phyloP scores from a whole-genome alignment of 2,329 filamentous ascomycete species.

The Pezicula radicicola region DNA sequence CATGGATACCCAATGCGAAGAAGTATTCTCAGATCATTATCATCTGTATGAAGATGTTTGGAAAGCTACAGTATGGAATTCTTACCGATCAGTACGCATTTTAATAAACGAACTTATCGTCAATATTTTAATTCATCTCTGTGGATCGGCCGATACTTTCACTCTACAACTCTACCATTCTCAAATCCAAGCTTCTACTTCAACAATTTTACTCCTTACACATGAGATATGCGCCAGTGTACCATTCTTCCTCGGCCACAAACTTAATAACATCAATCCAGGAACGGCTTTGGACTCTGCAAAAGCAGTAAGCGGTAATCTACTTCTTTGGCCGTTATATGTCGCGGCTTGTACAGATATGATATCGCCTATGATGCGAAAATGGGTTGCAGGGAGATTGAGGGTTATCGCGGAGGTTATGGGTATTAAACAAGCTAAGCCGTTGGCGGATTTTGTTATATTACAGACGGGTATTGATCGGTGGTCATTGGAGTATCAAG shows the following conservation, averaged over 20 bases:
- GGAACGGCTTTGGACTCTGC: slow-evolving; percentile 3
- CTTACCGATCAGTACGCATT: slow-evolving; percentile 19
- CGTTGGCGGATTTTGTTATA: slow-evolving; percentile 12
- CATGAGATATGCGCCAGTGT: slow-evolving; percentile 24
- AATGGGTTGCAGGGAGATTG: slow-evolving; percentile 21
- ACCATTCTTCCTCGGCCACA: slow-evolving; percentile 14
- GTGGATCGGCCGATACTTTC: slow-evolving; percentile 1
- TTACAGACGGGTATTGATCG: background rate
- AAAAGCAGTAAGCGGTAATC: slow-evolving; percentile 17
- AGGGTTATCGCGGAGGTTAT: slow-evolving; percentile 20
- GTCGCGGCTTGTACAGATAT: slow-evolving; percentile 15
- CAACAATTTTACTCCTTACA: slow-evolving; percentile 15
- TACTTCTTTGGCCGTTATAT: slow-evolving; percentile 24
- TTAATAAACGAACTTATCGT: slow-evolving; percentile 22
- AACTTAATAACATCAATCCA: slow-evolving; percentile 3
- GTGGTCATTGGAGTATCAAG: background rate
- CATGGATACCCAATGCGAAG: slow-evolving; percentile 8
- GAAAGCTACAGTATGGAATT: slow-evolving; percentile 25
- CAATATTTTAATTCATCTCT: slow-evolving; percentile 16
- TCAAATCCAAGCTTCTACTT: slow-evolving; percentile 13
- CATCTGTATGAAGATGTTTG: slow-evolving; percentile 21
- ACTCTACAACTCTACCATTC: slow-evolving; percentile 5
- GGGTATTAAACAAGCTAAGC: slow-evolving; percentile 20
- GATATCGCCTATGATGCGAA: slow-evolving; percentile 18
- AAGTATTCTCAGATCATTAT: slow-evolving; percentile 23